Conservation (phyloP, 164 flowering plant species). For the Aristolochia californica region DNA sequence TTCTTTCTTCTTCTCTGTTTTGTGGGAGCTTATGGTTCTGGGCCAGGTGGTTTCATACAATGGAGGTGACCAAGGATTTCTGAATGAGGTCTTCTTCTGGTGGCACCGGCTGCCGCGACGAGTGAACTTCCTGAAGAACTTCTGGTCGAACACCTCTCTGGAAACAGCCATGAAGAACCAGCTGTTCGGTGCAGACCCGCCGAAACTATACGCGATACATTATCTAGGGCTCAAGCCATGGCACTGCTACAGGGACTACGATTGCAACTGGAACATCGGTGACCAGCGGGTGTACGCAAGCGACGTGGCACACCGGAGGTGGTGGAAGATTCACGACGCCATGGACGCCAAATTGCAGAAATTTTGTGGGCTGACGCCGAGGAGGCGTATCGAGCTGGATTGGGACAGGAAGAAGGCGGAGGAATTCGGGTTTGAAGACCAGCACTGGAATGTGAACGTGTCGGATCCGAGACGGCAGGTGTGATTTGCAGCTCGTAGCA, state of each 20-base stretch:
- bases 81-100: constrained; percentile 86
- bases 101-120: constrained; percentile 87
- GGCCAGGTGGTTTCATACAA: constrained; percentile 54
- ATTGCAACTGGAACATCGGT: constrained; percentile 73
- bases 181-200: constrained; percentile 68
- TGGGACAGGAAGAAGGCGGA: constrained; percentile 54
- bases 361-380: constrained; percentile 38
- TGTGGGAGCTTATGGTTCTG: background rate
- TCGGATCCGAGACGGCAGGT: constrained; percentile 63
- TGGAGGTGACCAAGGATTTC: constrained; percentile 96
- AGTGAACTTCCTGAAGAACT: constrained; percentile 76
- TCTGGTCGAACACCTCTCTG: constrained; percentile 56
- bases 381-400: constrained; percentile 46
- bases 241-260: constrained; percentile 88
- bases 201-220: constrained; percentile 66
- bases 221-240: constrained; percentile 92
- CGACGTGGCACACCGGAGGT: constrained; percentile 65
- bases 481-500: constrained; percentile 2
- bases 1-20: too few relatives aligned
- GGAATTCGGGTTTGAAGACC: constrained; percentile 28
- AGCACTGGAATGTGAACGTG: constrained; percentile 65
- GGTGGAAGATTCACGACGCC: constrained; percentile 81
- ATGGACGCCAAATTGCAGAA: constrained; percentile 55
- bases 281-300: constrained; percentile 74
- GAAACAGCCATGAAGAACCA: constrained; percentile 62